Conservation (phyloP, 2,329 filamentous ascomycete genomes). For the Anthostomella pinea region DNA sequence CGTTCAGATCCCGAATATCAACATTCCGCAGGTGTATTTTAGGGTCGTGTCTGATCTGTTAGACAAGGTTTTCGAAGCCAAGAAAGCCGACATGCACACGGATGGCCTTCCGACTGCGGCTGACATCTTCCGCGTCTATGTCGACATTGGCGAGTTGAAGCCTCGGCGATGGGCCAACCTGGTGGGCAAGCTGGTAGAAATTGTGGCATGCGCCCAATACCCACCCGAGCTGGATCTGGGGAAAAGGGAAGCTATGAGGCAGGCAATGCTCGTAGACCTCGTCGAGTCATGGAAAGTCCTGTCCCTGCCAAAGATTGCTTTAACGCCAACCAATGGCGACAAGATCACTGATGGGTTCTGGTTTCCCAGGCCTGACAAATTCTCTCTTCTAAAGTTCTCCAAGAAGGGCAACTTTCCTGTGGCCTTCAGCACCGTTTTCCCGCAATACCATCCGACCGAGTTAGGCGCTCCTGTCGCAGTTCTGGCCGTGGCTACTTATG, state of each 20-base stretch:
- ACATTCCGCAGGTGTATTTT: slow-evolving; percentile 32
- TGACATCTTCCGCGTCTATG: slow-evolving; percentile 36
- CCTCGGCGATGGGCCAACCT: slow-evolving; percentile 34
- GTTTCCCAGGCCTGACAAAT: slow-evolving; percentile 28
- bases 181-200: slow-evolving; percentile 33
- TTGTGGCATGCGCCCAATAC: slow-evolving; percentile 30
- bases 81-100: slow-evolving; percentile 30
- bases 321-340: slow-evolving; percentile 7
- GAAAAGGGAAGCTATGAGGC: slow-evolving; percentile 27
- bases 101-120: slow-evolving; percentile 35
- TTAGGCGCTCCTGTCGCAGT: slow-evolving; percentile 28
- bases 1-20: slow-evolving; percentile 20
- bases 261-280: slow-evolving; percentile 37
- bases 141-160: slow-evolving; percentile 34
- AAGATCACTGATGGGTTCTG: slow-evolving; percentile 27
- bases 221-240: slow-evolving; percentile 27
- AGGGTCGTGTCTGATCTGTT: slow-evolving; percentile 30
- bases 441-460: slow-evolving; percentile 26
- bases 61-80: slow-evolving; percentile 31
- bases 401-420: slow-evolving; percentile 21
- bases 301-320: slow-evolving; percentile 27
- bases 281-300: slow-evolving; percentile 41
- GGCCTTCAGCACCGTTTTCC: slow-evolving; percentile 35
- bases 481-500: slow-evolving; percentile 38
- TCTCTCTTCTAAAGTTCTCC: slow-evolving; percentile 15